Evolutionary conservation across 2,329 filamentous ascomycete species (phyloP).

Genomic region (Trichophyton simii): DNA sequence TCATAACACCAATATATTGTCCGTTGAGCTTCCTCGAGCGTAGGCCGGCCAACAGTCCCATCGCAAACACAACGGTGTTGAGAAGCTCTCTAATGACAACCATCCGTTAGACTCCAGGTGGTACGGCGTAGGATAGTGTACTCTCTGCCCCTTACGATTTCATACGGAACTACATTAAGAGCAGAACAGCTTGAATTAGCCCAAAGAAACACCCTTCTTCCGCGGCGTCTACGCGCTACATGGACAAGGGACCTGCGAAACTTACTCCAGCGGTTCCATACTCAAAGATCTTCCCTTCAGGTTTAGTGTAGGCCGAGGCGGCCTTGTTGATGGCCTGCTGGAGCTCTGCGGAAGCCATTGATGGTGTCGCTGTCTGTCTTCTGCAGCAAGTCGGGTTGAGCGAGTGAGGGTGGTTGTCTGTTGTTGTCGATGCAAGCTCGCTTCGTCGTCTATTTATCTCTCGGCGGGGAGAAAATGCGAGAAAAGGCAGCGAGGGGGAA

Average conservation of each 20-base stretch:
- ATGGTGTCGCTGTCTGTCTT: conserved; percentile 13
- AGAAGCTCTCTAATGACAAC: conserved; percentile 52
- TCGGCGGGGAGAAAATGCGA: background rate
- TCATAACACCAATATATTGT: conserved; percentile 91
- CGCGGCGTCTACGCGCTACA: conserved; percentile 6
- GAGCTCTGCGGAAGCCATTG: conserved; percentile 32
- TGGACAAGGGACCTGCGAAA: conserved; percentile 16
- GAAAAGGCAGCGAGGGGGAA: background rate
- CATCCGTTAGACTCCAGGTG: background rate
- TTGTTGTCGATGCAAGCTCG: background rate
- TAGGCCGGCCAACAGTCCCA: conserved; percentile 76
- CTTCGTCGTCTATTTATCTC: background rate
- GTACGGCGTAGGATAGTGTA: background rate
- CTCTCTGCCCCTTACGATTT: conserved; percentile 45
- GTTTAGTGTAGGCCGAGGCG: conserved; percentile 38
- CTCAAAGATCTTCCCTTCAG: conserved; percentile 39
- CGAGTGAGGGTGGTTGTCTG: background rate
- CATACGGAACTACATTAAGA: conserved; percentile 48
- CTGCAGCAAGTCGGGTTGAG: background rate
- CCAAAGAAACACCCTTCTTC: background rate
- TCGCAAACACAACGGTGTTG: conserved; percentile 82
- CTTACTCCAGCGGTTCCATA: conserved; percentile 52
- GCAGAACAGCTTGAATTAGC: conserved; percentile 11
- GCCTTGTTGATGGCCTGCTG: conserved; percentile 36
- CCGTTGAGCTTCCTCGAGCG: conserved; percentile 81